Base-by-base conservation (phyloP, 2,329 filamentous ascomycete genomes). In the Colletotrichum endophyticum region DNA sequence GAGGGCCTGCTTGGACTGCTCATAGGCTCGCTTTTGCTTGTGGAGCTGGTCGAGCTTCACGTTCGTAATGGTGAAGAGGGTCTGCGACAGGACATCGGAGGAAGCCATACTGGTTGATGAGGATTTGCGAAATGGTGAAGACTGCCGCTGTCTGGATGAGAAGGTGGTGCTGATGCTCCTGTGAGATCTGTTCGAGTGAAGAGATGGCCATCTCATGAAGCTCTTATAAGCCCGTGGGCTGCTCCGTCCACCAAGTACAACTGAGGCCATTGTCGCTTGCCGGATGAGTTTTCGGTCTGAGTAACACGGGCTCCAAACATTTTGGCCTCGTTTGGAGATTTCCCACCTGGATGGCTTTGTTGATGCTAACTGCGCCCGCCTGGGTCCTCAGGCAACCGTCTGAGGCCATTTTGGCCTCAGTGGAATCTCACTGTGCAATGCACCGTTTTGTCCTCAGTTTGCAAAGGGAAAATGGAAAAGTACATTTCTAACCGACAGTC, bases 31-130 rank as follows among this genome's bases (percentile, higher is more conserved):
- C 30, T 88, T 89, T 76, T 91, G 87, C 78, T 89, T 89, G 32
- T 87, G 85, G 9, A 92, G 86, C 79, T 92, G 89, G n/a, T 84
- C 84, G 75, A 92, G 88, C 79, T 92, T 92, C 73, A 88, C 89
- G 53, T 84, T 84, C 25, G 89, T 92, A 80, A 91, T 90, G 39
- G 88, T 88, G 70, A 88, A 87, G 32, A 91, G 86, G 16, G 90
- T 91, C 71, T 89, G 85, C 8, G 90, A 89, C 44, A 91, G 85
- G 59, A 86, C 80, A 30, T 83, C 81, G 6, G 81, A 80, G 63
- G 83, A 85, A 64, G 84, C 81, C 84, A 86, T 86, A 34, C 25
- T 76, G 59, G 12, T 12, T 44, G 19, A 44, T 49, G 25, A 56
- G 27, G 16, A 22, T 36, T 30, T 30, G 39, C 16, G 44, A 44